These are phyloP conservation scores for Lathyrus sativus DNA, from an alignment of 306 rosid species.

Conservation along the genomic window DNA sequence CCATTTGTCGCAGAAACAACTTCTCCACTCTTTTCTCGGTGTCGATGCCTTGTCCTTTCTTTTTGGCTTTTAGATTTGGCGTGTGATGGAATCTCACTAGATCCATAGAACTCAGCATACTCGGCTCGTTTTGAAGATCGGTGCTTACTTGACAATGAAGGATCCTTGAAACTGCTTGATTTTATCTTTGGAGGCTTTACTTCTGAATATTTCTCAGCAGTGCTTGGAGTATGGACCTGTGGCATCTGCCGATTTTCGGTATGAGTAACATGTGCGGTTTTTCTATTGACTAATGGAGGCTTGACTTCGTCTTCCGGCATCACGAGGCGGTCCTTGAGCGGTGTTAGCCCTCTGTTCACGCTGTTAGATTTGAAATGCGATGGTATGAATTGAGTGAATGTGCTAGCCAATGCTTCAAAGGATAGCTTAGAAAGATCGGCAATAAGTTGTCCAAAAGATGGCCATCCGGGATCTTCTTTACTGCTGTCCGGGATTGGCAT, in stretches of 20 bases:
- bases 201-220: conserved; percentile 63
- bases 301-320: conserved; percentile 75
- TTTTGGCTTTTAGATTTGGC: conserved; percentile 79
- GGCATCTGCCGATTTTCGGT: conserved; percentile 55
- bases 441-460: conserved; percentile 77
- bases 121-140: conserved; percentile 73
- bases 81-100: conserved; percentile 64
- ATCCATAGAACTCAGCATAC: conserved; percentile 75
- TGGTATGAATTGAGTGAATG: conserved; percentile 58
- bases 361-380: conserved; percentile 50
- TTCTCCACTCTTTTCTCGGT: conserved; percentile 82
- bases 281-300: conserved; percentile 52
- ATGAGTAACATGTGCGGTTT: conserved; percentile 46
- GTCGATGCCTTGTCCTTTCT: conserved; percentile 81
- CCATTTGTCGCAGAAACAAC: conserved; percentile 52
- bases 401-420: conserved; percentile 52
- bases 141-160: conserved; percentile 75
- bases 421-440: conserved; percentile 75
- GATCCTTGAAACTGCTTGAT: conserved; percentile 81
- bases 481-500: conserved; percentile 46
- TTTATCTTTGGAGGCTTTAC: conserved; percentile 73
- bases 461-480: conserved; percentile 96
- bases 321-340: conserved; percentile 69
- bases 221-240: conserved; percentile 55
- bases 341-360: conserved; percentile 59